Evolutionary conservation across 1,139 yeast genomes (phyloP), one percentile per base, ranked within the genome.

Genomic region (Yamadazyma mexicana): DNA sequence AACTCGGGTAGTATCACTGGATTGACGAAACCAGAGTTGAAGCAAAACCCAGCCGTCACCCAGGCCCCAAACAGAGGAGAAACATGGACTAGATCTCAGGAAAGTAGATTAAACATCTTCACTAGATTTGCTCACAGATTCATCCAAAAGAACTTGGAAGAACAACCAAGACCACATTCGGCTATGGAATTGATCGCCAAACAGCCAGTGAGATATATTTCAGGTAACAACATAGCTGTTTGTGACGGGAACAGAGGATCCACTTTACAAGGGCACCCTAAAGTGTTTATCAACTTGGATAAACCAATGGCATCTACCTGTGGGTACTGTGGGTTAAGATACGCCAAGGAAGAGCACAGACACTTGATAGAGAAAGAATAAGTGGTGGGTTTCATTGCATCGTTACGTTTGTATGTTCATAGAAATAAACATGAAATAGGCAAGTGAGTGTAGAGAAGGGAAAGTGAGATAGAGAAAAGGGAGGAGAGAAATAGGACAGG

Each of bases 231-330:
- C 54, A 61, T 80, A 42, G 96, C 95, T 2, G 94, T 84, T 16
- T 87, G 96, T 59, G 88, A 85, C 56, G 96, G 95, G 30, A 87
- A 87, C 52, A 80, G 73, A 54, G 88, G 87, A 17, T 52, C 51
- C 45, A 77, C 78, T 27, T 81, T 80, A 55, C 86, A 80, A 54
- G 96, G 96, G 17, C 96, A 87, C 59, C 96, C 96, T 37, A 85
- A 83, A 64, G 80, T 87, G 28, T 87, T 68, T 61, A 87, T 87
- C 18, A 44, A 44, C 32, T 42, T 44, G 27, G 48, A 44, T 34
- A 42, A 40, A 33, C 45, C 48, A 14, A 38, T 40, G 40, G 43
- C 48, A 15, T 39, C 45, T 5, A 35, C 41, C 11, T 44, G 48
- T 37, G 48, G 48, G 10, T 87, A 87, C 70, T 87, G 96, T 65